Evolutionary conservation across 768 basidiomycete genomes (phyloP).

Genomic region (Mycena rosella): DNA sequence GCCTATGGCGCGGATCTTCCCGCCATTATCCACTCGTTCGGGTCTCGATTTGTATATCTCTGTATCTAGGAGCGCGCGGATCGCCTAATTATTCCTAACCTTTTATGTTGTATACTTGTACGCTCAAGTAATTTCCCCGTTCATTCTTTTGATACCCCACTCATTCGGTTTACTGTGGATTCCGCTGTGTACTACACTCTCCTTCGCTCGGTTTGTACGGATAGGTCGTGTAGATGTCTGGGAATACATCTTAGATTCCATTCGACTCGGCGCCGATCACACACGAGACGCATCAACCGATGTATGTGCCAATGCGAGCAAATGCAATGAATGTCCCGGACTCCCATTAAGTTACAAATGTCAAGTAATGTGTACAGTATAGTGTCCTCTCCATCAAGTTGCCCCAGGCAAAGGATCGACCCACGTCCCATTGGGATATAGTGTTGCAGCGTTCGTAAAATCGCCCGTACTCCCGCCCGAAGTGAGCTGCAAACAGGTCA

Average conservation of each 20-base stretch:
- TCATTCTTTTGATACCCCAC: conserved; percentile 28
- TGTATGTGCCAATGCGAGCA: too few species aligned
- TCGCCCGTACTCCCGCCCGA: conserved; percentile 67
- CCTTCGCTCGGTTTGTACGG: conserved; percentile 9
- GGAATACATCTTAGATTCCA: conserved; percentile 24
- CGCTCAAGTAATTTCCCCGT: conserved; percentile 10
- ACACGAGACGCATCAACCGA: too few species aligned
- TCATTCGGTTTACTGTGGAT: conserved; percentile 21
- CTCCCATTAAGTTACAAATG: background rate
- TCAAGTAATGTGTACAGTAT: background rate
- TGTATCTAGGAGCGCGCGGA: conserved; percentile 15
- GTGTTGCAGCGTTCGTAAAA: conserved; percentile 82
- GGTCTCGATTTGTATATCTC: conserved; percentile 15
- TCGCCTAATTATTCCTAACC: conserved; percentile 35
- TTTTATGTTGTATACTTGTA: conserved; percentile 35
- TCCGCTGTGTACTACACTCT: conserved; percentile 11
- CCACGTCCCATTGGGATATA: conserved; percentile 89
- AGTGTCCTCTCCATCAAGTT: conserved; percentile 50
- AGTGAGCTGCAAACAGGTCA: conserved; percentile 56
- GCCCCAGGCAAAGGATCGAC: conserved; percentile 79
- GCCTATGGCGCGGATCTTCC: background rate
- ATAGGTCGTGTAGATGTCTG: conserved; percentile 20
- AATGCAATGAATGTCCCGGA: too few species aligned
- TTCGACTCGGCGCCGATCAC: too few species aligned
- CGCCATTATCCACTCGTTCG: conserved; percentile 17